Evolutionary conservation across 2,329 filamentous ascomycete genomes (phyloP).

Genomic region (Fusarium chuoi): DNA sequence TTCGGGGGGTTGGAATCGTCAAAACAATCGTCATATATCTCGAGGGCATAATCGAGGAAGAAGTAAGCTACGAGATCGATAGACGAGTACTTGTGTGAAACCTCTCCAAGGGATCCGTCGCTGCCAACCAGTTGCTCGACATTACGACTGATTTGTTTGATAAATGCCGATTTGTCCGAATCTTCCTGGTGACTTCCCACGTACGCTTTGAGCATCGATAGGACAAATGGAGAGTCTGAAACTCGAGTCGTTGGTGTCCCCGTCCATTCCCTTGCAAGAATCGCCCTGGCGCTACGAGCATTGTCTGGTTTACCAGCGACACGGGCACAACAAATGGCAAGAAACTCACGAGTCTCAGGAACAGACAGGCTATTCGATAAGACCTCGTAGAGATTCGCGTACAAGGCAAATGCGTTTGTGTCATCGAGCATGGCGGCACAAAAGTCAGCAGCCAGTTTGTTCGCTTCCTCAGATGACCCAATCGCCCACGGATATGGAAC

Average conservation of each 20-base stretch:
- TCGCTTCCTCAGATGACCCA: conserved; percentile 23
- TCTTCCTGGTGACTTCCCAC: conserved; percentile 26
- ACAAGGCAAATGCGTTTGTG: conserved; percentile 38
- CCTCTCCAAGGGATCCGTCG: conserved; percentile 10
- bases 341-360: conserved; percentile 7
- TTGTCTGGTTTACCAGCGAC: conserved; percentile 33
- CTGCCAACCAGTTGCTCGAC: conserved; percentile 15
- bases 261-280: conserved; percentile 18
- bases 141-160: conserved; percentile 7
- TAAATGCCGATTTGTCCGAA: not conserved
- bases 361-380: conserved; percentile 1
- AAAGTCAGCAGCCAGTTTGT: conserved; percentile 43
- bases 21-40: conserved; percentile 30
- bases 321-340: conserved; percentile 36
- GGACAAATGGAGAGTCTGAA: conserved; percentile 19
- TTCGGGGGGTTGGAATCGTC: not conserved
- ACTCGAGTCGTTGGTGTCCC: not conserved
- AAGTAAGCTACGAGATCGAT: conserved; percentile 39
- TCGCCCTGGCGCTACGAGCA: conserved; percentile 16
- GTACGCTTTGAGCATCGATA: conserved; percentile 32
- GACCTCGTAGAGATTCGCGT: conserved; percentile 20
- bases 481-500: conserved; percentile 30
- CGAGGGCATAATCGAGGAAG: conserved; percentile 34
- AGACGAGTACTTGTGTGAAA: conserved; percentile 21
- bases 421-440: conserved; percentile 41